Base-by-base conservation (phyloP, 2,329 filamentous ascomycete species). In the Arachnomyces sp. region DNA sequence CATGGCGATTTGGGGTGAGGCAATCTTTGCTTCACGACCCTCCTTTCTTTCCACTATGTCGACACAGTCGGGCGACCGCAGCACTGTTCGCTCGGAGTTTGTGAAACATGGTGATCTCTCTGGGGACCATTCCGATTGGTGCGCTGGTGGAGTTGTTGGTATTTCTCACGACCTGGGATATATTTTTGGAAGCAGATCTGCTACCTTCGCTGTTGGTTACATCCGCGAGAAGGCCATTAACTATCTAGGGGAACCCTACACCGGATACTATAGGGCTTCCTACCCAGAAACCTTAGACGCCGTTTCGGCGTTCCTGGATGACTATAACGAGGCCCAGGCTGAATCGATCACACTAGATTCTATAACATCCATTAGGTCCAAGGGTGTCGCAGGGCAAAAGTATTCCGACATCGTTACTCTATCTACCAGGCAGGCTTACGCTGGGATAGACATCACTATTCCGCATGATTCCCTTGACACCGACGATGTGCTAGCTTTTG, bases 1-100 rank as follows among this genome's bases (percentile, higher is more conserved):
- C 28, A 65, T 66, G 60, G 64, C 65, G 16, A 53, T 56, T 6
- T 69, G 64, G 63, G 66, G 66, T 13, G 56, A 63, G 14, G 57
- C 55, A 3, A 57, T 68, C 16, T 58, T 66, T 41, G 64, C 63
- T n/a, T 58, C 64, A 6, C 55, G 53, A 14, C 50, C 56, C 14
- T 52, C 46, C 8, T 36, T 46, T 18, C 40, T 36, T 4, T 56
- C 52, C 7, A 53, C 37, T 2, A 42, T 65, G 7, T 57, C 60
- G 1, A 52, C 55, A 12, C 46, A 52, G 4, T 55, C 59, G 2
- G 65, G 64, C 3, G 44, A 49, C 7, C 38, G 46, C 1, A 43
- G 48, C 7, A 46, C 48, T 3, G 49, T 65, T 7, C 56, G 56
- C 17, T 44, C 47, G 7, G 49, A 53, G 14, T 68, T 68, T 43